These are phyloP conservation scores for Spiraea crenata DNA, from an alignment of 331 rosid species.

Conservation along the genomic window DNA sequence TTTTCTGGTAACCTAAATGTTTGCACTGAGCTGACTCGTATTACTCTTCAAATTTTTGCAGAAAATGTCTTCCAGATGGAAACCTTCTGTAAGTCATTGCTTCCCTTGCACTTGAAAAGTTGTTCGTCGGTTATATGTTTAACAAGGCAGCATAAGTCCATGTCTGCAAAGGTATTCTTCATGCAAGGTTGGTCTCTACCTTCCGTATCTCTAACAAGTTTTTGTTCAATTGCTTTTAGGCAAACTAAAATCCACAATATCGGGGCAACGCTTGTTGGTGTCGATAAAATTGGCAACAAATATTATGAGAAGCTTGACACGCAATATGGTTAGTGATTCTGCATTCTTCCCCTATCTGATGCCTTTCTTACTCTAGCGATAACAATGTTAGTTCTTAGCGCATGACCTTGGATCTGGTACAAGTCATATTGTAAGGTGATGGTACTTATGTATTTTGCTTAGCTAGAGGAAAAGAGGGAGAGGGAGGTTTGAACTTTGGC, in stretches of 20 bases:
- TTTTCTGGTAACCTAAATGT: neutral
- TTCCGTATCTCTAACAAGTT: slow-evolving; percentile 15
- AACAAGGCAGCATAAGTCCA: neutral
- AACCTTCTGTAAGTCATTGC: slow-evolving; percentile 73
- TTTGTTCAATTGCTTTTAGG: slow-evolving; percentile 48
- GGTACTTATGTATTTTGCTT: no score
- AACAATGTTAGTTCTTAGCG: neutral
- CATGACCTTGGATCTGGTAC: neutral
- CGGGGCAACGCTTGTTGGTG: slow-evolving; percentile 85
- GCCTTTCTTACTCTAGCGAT: neutral
- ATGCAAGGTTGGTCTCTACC: neutral
- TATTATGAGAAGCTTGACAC: slow-evolving; percentile 68
- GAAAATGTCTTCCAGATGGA: slow-evolving; percentile 77
- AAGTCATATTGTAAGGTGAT: neutral
- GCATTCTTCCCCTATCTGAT: neutral
- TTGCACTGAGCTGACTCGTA: slow-evolving; percentile 33
- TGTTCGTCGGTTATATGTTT: neutral
- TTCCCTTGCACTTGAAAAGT: neutral
- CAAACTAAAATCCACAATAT: slow-evolving; percentile 97
- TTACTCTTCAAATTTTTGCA: slow-evolving; percentile 36
- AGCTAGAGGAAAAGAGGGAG: no score
- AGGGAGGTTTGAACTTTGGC: no score
- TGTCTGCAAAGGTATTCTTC: neutral
- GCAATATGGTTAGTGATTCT: slow-evolving; percentile 59
- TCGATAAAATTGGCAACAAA: slow-evolving; percentile 88